phyloP scores from a whole-genome alignment of 108 stramenopile species.

The Pseudonitzschia delicatissima region DNA sequence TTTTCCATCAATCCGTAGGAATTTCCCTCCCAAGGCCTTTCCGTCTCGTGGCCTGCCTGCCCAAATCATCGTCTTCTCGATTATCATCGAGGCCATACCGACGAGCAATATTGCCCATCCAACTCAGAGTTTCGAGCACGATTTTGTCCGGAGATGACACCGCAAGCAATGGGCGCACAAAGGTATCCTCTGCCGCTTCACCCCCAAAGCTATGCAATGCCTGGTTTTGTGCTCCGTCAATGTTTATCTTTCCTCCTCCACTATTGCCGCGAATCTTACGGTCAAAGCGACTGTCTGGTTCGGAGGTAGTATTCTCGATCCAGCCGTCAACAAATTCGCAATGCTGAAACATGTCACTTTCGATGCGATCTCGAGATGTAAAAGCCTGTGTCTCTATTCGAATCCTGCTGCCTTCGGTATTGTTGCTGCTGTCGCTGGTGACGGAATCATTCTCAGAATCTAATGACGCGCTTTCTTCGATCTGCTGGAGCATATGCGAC shows the following conservation, averaged over 20 bases:
- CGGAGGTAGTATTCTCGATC: slow-evolving; percentile 75
- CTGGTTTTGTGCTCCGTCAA: slow-evolving; percentile 69
- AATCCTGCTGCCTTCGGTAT: not conserved
- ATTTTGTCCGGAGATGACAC: slow-evolving; percentile 60
- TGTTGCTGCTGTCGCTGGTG: not conserved
- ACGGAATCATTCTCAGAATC: too few species aligned
- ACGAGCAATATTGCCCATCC: slow-evolving; percentile 84
- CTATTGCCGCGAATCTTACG: slow-evolving; percentile 36
- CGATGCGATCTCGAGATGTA: slow-evolving; percentile 11
- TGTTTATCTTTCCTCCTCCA: slow-evolving; percentile 72
- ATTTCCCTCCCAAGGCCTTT: slow-evolving; percentile 6
- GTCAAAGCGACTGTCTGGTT: slow-evolving; percentile 89
- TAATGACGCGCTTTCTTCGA: slow-evolving; percentile 7
- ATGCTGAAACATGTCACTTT: slow-evolving; percentile 10
- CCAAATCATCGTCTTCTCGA: slow-evolving; percentile 37
- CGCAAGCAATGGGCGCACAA: slow-evolving; percentile 53
- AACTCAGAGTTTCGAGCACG: slow-evolving; percentile 73
- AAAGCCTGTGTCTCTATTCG: slow-evolving; percentile 14
- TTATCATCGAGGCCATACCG: slow-evolving; percentile 80
- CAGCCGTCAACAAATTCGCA: slow-evolving; percentile 57
- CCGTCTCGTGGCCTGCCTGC: slow-evolving; percentile 58
- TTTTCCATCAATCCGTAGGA: not conserved
- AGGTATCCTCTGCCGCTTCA: slow-evolving; percentile 7
- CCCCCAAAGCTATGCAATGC: slow-evolving; percentile 65
- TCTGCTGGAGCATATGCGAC: not conserved